These are phyloP conservation scores for Thelephora ganbajun DNA, from an alignment of 768 basidiomycete species.

Conservation along the genomic window DNA sequence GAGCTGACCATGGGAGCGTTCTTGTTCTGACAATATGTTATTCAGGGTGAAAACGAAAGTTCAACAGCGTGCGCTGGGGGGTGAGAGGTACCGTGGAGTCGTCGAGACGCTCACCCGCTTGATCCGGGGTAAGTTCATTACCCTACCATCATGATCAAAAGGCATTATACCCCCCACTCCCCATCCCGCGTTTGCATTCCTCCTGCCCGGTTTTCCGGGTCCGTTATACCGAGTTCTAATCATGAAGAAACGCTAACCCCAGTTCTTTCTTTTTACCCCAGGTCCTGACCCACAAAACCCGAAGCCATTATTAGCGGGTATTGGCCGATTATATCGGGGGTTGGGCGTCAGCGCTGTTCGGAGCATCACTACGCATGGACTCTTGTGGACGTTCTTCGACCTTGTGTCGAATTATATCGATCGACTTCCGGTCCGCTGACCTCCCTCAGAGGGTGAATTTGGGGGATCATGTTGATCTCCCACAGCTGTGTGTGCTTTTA, in stretches of 20 bases:
- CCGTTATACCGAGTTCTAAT: background rate
- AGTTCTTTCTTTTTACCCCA: conserved; percentile 14
- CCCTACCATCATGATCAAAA: too few relatives aligned
- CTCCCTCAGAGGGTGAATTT: conserved; percentile 1
- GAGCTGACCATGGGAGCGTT: background rate
- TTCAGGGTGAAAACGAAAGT: conserved; percentile 83
- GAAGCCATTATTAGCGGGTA: conserved; percentile 60
- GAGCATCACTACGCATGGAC: conserved; percentile 85
- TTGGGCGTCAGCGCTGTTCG: conserved; percentile 87
- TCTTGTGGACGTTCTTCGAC: conserved; percentile 92
- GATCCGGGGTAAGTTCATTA: conserved; percentile 46
- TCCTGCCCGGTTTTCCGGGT: background rate
- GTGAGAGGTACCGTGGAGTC: conserved; percentile 55
- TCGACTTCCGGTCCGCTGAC: conserved; percentile 21
- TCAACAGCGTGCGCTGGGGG: conserved; percentile 84
- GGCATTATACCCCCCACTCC: too few relatives aligned
- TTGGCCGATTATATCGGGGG: conserved; percentile 82
- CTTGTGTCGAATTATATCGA: conserved; percentile 65
- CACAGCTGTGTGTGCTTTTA: too few relatives aligned
- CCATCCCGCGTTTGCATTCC: too few relatives aligned
- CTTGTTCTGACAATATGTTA: conserved; percentile 5
- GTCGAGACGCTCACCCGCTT: conserved; percentile 66
- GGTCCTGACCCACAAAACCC: conserved; percentile 72
- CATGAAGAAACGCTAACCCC: background rate
- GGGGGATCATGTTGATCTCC: too few relatives aligned